Evolutionary conservation across 148 eudicot genomes (phyloP).

Genomic region (Rhododendron mucronatum): DNA sequence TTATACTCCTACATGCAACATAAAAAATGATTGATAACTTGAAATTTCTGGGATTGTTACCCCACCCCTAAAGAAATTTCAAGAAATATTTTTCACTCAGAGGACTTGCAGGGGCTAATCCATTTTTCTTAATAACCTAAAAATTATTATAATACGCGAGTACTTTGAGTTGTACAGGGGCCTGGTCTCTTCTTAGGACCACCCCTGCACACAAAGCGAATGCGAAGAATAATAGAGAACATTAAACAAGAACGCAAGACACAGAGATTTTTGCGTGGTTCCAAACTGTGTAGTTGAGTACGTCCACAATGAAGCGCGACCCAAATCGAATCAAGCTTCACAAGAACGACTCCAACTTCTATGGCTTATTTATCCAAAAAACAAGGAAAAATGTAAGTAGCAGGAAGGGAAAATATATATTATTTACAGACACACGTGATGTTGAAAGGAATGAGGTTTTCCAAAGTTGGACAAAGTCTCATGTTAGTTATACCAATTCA

Average conservation of each 20-base stretch:
- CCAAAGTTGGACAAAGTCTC: not conserved
- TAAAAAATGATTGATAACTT: too few species aligned
- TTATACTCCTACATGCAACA: too few species aligned
- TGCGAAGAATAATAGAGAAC: not conserved
- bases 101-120: too few species aligned
- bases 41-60: not conserved
- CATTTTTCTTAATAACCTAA: too few species aligned
- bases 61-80: too few species aligned
- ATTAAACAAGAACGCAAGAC: too few species aligned
- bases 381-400: not conserved
- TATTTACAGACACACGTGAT: not conserved
- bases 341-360: not conserved
- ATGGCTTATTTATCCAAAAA: not conserved
- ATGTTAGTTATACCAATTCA: not conserved
- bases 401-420: not conserved
- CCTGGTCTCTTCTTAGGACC: not conserved
- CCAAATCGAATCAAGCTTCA: too few species aligned
- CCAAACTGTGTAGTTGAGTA: too few species aligned
- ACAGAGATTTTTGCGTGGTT: too few species aligned
- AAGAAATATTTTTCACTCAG: too few species aligned
- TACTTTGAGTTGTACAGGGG: not conserved
- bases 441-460: not conserved
- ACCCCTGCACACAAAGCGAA: too few species aligned
- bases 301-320: too few species aligned
- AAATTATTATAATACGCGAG: not conserved